Base-by-base conservation (phyloP, 1,284 basidiomycete species). In the Meripilus lineatus region DNA sequence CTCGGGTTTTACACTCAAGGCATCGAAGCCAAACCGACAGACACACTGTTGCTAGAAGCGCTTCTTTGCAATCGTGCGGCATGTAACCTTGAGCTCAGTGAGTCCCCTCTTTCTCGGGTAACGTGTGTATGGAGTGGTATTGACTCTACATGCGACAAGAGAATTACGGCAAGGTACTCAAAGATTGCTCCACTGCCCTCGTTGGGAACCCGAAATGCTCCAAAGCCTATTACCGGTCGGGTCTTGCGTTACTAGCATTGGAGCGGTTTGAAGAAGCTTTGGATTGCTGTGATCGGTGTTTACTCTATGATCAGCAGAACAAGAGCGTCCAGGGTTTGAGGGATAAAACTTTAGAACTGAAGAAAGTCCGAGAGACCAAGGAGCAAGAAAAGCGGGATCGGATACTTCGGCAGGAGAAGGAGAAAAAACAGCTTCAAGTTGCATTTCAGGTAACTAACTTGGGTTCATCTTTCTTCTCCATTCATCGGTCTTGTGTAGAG, bases 11-110 rank as follows among this genome's bases (percentile, higher is more conserved):
- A 98, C 64, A 84, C 85, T 0, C 89, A 95, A 59, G 95, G 87
- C 0, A 60, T 99, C 23, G 87, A 95, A 39, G 89, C 88, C 1
- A 78, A 85, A 40, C 89, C 93, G 2, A 74, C 77, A 5, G 83
- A 91, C 56, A 49, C 58, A 8, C 54, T 60, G 3, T 61, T 95
- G 6, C 66, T 75, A 28, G 84, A 90, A 50, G 81, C 81, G 1
- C 70, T 99, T 17, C 68, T 89, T 40, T 85, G 87, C 58, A 99
- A 99, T 65, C 78, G 93, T 32, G 93, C 95, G 1, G 94, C 93
- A 3, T 93, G 89, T 51, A 93, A 98, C 60, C 71, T 98, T 6
- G 90, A 93, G 58, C 75, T 96, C 24, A 70, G 92, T 90, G 54
- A 63, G 80, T 34, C 23, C 33, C 37, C 26, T 21, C 26, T 41